phyloP scores from a whole-genome alignment of 768 basidiomycete species.

The Psilocybe sp. region DNA sequence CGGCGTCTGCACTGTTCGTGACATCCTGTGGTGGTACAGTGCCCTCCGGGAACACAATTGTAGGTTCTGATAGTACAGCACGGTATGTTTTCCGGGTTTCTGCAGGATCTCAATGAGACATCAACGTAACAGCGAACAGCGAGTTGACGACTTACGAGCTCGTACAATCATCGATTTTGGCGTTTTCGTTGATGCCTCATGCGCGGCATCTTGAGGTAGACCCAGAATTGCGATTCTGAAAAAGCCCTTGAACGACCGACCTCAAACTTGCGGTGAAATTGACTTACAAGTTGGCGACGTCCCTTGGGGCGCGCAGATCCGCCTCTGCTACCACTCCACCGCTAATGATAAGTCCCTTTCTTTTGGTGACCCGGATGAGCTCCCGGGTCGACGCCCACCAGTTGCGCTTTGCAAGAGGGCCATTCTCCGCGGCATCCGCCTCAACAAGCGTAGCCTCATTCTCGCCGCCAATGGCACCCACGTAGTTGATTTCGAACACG shows the following conservation, averaged over 20 bases:
- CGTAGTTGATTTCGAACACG: constrained; percentile 79
- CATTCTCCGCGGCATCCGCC: constrained; percentile 51
- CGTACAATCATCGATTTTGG: constrained; percentile 70
- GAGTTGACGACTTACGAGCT: constrained; percentile 54
- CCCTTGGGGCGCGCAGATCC: constrained; percentile 68
- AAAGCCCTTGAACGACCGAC: background rate
- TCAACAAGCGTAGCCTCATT: constrained; percentile 42
- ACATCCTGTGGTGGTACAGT: background rate
- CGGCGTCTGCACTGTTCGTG: background rate
- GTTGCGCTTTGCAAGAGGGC: constrained; percentile 61
- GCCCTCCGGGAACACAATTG: constrained; percentile 46
- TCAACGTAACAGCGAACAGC: background rate
- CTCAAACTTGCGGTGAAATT: background rate
- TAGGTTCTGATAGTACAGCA: constrained; percentile 75
- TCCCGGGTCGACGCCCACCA: constrained; percentile 85
- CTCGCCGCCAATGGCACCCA: constrained; percentile 67
- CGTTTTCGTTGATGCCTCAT: constrained; percentile 54
- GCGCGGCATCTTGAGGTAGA: constrained; percentile 65
- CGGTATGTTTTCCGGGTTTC: constrained; percentile 83
- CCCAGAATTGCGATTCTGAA: constrained; percentile 65
- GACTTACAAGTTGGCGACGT: constrained; percentile 74
- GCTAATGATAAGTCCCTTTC: constrained; percentile 71
- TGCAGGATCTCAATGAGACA: constrained; percentile 21
- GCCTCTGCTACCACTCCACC: constrained; percentile 60
- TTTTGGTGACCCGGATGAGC: constrained; percentile 76